Conservation (phyloP, 2,329 filamentous ascomycete species). For the Tolypocladium nubicola region DNA sequence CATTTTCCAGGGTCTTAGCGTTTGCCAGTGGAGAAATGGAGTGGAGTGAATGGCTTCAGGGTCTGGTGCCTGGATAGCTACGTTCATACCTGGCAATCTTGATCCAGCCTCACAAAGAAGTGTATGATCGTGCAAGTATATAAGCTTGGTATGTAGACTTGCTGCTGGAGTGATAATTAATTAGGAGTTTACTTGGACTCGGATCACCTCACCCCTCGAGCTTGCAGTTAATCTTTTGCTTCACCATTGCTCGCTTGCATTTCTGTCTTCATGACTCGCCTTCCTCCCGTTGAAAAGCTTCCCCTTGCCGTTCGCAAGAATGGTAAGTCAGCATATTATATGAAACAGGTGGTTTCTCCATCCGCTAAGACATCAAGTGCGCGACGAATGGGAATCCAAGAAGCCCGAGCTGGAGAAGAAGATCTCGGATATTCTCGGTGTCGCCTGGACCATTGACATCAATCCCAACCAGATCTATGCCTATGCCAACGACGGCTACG, state of each 20-base stretch:
- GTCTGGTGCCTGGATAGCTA: neutral
- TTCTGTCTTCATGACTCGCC: slow-evolving; percentile 14
- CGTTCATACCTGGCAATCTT: neutral
- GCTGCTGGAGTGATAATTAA: neutral
- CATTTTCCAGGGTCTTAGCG: neutral
- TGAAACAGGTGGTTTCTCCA: rapidly evolving
- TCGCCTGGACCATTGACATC: slow-evolving; percentile 38
- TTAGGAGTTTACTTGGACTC: neutral
- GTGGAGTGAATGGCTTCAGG: neutral
- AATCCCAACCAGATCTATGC: slow-evolving; percentile 35
- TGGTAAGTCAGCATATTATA: slow-evolving; percentile 21
- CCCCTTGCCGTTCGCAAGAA: slow-evolving; percentile 42
- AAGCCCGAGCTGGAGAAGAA: slow-evolving; percentile 31
- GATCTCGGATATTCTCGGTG: slow-evolving; percentile 33
- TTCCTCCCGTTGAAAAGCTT: slow-evolving; percentile 38
- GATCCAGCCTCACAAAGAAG: neutral
- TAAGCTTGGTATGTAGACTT: neutral
- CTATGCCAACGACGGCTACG: slow-evolving; percentile 32
- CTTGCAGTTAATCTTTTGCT: neutral
- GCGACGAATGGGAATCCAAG: slow-evolving; percentile 40
- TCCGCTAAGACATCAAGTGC: slow-evolving; percentile 23
- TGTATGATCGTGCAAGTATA: neutral
- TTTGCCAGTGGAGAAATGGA: neutral
- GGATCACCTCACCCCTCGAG: neutral
- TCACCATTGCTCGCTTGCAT: neutral